Evolutionary conservation across 768 basidiomycete species (phyloP).

Genomic region (Plicaturopsis crispa): DNA sequence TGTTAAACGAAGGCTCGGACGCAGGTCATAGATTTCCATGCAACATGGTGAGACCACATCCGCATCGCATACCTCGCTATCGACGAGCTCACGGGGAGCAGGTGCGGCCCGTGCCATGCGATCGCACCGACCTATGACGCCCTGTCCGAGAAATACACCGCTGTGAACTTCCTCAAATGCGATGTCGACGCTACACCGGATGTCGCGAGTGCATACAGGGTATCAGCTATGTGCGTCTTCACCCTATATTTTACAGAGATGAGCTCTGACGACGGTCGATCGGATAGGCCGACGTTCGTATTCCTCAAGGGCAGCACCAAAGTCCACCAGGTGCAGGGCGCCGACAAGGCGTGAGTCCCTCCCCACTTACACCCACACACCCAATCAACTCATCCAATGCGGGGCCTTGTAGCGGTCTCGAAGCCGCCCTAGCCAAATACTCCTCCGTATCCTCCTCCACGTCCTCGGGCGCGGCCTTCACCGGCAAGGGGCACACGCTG

Average conservation of each 20-base stretch:
- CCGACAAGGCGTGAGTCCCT: conserved; percentile 49
- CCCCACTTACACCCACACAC: background rate
- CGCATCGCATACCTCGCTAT: background rate
- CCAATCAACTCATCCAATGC: background rate
- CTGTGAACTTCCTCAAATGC: conserved; percentile 79
- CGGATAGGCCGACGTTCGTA: conserved; percentile 74
- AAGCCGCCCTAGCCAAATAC: conserved; percentile 49
- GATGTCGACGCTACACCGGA: conserved; percentile 70
- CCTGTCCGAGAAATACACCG: conserved; percentile 57
- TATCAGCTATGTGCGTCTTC: conserved; percentile 63
- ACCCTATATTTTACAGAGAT: too few species aligned
- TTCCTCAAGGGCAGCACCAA: conserved; percentile 63
- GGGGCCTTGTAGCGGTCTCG: conserved; percentile 41
- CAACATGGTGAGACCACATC: conserved; percentile 53
- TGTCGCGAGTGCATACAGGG: conserved; percentile 52
- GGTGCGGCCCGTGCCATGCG: conserved; percentile 83
- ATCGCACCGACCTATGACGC: conserved; percentile 74
- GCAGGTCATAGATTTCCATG: conserved; percentile 84
- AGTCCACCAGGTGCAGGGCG: conserved; percentile 69
- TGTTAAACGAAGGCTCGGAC: conserved; percentile 3
- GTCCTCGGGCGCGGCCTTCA: conserved; percentile 39
- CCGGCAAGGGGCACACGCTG: conserved; percentile 69
- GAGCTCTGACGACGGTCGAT: too few species aligned
- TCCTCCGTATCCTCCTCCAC: conserved; percentile 24
- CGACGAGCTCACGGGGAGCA: too few species aligned